Conservation (phyloP, 805 yeast species). For the Schwanniomyces occidentalis region DNA sequence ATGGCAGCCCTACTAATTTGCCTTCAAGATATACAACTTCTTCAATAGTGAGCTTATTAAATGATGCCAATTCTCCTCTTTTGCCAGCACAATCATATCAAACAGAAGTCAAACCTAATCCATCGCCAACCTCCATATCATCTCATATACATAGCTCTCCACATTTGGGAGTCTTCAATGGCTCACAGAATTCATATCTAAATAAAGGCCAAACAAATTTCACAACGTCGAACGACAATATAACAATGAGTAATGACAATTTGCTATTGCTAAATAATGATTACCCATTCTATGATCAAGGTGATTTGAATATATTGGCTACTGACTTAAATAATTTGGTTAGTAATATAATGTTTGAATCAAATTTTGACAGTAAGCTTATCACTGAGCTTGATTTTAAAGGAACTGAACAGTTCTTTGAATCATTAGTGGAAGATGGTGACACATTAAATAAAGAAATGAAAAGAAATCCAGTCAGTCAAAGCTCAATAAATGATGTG, state of each 20-base stretch:
- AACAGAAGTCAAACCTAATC: not conserved
- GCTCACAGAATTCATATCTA: no score
- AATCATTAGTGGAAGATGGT: not conserved
- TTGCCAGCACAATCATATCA: not conserved
- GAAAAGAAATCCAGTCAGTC: not conserved
- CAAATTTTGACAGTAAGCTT: conserved; percentile 21
- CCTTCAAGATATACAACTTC: conserved; percentile 2
- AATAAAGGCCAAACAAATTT: not conserved
- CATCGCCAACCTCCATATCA: not conserved
- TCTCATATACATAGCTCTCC: not conserved
- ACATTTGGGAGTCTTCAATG: no score
- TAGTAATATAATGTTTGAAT: conserved; percentile 36
- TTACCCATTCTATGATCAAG: conserved; percentile 14
- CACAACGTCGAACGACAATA: conserved; percentile 3
- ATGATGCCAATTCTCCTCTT: conserved; percentile 4
- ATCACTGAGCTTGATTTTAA: conserved; percentile 1
- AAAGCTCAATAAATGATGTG: conserved; percentile 3
- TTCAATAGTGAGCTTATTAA: conserved; percentile 5
- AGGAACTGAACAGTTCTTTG: conserved; percentile 5
- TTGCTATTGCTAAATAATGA: conserved; percentile 1
- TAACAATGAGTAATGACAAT: conserved; percentile 3
- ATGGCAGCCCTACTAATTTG: not conserved
- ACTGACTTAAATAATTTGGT: conserved; percentile 42
- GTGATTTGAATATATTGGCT: conserved; percentile 38
- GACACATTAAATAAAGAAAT: not conserved